A percentile compares a stretch with the other conserved stretches of the same genome.
These are phyloP conservation scores for Spizellomyces punctatus DNA, from an alignment of 192 early-diverging fungal species.

Conservation along the genomic window DNA sequence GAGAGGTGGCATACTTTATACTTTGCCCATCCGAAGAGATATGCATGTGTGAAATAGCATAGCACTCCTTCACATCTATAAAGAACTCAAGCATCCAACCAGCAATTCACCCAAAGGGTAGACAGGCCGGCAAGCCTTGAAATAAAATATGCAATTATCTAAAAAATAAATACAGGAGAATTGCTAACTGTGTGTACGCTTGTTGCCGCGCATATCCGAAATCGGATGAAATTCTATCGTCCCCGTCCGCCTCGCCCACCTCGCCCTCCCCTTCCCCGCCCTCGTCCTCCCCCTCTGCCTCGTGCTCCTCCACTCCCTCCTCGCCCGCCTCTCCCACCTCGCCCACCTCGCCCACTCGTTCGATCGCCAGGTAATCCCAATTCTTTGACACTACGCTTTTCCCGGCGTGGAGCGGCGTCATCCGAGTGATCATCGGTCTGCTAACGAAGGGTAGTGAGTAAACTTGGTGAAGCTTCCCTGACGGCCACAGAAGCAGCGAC, in stretches of 20 bases:
- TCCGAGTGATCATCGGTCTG: slow-evolving; percentile 1
- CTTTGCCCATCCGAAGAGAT: too few relatives aligned
- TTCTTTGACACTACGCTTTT: slow-evolving; percentile 15
- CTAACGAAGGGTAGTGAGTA: not conserved
- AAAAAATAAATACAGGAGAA: too few relatives aligned
- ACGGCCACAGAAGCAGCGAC: not conserved
- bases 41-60: too few relatives aligned
- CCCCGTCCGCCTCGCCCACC: not conserved
- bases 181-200: too few relatives aligned
- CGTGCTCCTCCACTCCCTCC: slow-evolving; percentile 9
- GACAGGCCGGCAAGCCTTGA: too few relatives aligned
- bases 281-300: not conserved
- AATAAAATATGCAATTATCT: too few relatives aligned
- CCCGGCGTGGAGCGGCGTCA: slow-evolving; percentile 18
- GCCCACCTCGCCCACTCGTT: slow-evolving; percentile 26
- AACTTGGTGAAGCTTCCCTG: slow-evolving; percentile 6
- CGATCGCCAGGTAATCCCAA: slow-evolving; percentile 10
- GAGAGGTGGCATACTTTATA: not conserved
- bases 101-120: too few relatives aligned
- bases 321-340: slow-evolving; percentile 37
- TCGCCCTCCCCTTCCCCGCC: slow-evolving; percentile 13
- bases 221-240: too few relatives aligned
- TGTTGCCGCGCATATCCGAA: too few relatives aligned
- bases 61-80: too few relatives aligned
- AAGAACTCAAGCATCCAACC: too few relatives aligned